Base-by-base conservation (phyloP, 106 monocot species). In the Xerophyta viscosa region DNA sequence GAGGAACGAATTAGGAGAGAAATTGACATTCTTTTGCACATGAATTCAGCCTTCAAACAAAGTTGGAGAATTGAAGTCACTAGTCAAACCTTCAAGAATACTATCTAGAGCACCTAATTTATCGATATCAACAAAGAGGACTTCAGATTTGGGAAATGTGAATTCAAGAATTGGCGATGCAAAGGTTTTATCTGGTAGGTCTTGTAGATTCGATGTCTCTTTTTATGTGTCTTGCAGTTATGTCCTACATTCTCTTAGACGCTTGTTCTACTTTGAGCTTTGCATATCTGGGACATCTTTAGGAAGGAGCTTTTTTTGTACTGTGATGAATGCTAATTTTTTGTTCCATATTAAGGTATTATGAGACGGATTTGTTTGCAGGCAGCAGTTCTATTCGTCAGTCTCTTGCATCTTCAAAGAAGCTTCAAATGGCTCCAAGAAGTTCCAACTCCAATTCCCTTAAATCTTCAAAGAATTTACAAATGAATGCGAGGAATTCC, bases 41-140 rank as follows among this genome's bases (percentile, higher is more conserved):
- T n/a, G n/a, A n/a, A n/a, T n/a, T n/a, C n/a, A 78, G 77, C 28
- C 14, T 54, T 20, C 12, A 4, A 8, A 20, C 24, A 52, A 29
- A 52, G 18, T 6, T 48, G 41, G 50, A 52, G 54, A 48, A 30
- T 24, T 49, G 26, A 67, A 67, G 26, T 19, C 41, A 31, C 52
- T 51, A 26, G 30, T 46, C 46, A 78, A 52, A 33, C 62, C 72
- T 29, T 52, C 67, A 28, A 64, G 43, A 20, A 27, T 49, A 57
- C 37, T 57, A 20, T 27, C 63, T 14, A 41, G 63, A 55, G 29
- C 31, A 23, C 46, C 46, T 48, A 9, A 25, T 27, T 25, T 59
- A 26, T 41, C 52, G 22, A 37, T 37, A 36, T 57, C 67, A 54
- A 48, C 18, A 17, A 72, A 63, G 36, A 46, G 27, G 30, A 12